Percentiles rank a stretch among this genome's conserved stretches.
phyloP scores from a whole-genome alignment of 1,284 basidiomycete genomes.

The Grifola frondosa region DNA sequence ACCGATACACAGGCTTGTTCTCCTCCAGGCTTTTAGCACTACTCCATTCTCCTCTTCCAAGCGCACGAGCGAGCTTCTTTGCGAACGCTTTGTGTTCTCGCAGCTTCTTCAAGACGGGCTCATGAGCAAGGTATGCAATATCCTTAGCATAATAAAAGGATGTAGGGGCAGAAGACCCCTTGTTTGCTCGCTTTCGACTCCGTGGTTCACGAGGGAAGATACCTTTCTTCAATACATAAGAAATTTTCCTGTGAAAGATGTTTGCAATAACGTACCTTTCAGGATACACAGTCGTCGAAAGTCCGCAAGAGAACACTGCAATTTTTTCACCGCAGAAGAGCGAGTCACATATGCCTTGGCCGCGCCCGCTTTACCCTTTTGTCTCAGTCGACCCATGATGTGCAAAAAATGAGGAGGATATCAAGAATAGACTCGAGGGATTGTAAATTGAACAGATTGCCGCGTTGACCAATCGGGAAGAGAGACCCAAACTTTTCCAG shows the following conservation, averaged over 20 bases:
- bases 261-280: slow-evolving; percentile 66
- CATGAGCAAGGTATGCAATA: slow-evolving; percentile 96
- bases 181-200: slow-evolving; percentile 93
- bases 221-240: slow-evolving; percentile 46
- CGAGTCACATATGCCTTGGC: slow-evolving; percentile 96
- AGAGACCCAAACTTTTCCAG: slow-evolving; percentile 31
- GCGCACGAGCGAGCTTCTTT: slow-evolving; percentile 92
- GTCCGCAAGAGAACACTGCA: slow-evolving; percentile 96
- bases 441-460: slow-evolving; percentile 4
- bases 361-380: slow-evolving; percentile 89
- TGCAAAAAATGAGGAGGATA: slow-evolving; percentile 9
- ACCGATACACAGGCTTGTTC: slow-evolving; percentile 81
- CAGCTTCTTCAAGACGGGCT: slow-evolving; percentile 93
- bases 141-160: slow-evolving; percentile 99
- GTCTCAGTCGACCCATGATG: slow-evolving; percentile 84
- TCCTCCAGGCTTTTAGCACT: slow-evolving; percentile 94
- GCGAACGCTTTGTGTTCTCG: slow-evolving; percentile 99
- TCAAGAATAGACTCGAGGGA: slow-evolving; percentile 2
- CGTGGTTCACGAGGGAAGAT: slow-evolving; percentile 97
- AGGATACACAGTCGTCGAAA: slow-evolving; percentile 97
- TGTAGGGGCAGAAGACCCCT: slow-evolving; percentile 94
- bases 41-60: slow-evolving; percentile 94
- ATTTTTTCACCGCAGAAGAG: slow-evolving; percentile 86
- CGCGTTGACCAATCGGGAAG: slow-evolving; percentile 21
- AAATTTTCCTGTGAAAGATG: slow-evolving; percentile 1